phyloP scores from a whole-genome alignment of 2,329 filamentous ascomycete genomes.

The Simplicillium aogashimaense region DNA sequence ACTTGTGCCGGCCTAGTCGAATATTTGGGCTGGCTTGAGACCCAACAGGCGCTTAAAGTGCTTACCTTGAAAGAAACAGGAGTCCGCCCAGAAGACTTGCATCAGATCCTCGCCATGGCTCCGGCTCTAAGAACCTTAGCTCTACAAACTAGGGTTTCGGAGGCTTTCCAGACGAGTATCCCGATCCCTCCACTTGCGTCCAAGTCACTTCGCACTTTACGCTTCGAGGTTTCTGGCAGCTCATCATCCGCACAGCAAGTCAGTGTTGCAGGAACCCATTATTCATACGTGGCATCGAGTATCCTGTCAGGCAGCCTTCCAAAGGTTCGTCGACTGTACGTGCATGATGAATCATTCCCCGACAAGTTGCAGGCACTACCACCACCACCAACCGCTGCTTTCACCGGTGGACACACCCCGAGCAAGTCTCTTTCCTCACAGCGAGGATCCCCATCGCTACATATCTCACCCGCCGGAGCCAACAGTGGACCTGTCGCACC shows the following conservation, averaged over 20 bases:
- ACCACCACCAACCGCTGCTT: constrained; percentile 44
- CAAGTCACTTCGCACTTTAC: constrained; percentile 57
- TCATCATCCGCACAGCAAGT: constrained; percentile 47
- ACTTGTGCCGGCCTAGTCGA: constrained; percentile 60
- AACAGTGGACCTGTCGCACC: constrained; percentile 1
- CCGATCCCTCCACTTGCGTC: constrained; percentile 55
- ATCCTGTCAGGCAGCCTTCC: constrained; percentile 69
- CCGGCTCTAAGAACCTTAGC: constrained; percentile 47
- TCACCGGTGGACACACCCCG: constrained; percentile 17
- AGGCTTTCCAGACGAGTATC: constrained; percentile 36
- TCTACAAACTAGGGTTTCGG: constrained; percentile 38
- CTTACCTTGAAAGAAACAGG: constrained; percentile 66
- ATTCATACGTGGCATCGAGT: constrained; percentile 77
- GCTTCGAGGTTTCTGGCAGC: constrained; percentile 70
- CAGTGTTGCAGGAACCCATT: constrained; percentile 54
- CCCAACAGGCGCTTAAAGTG: constrained; percentile 50
- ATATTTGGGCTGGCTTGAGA: constrained; percentile 55
- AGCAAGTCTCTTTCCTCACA: constrained; percentile 21
- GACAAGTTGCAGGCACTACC: constrained; percentile 66
- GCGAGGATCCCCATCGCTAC: constrained; percentile 12
- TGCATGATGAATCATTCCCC: constrained; percentile 75
- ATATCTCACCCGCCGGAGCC: constrained; percentile 11
- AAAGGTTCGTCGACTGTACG: constrained; percentile 66
- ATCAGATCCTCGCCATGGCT: constrained; percentile 48
- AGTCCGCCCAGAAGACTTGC: constrained; percentile 52